Percentiles rank a stretch among this genome's conserved stretches.
phyloP scores from a whole-genome alignment of 2,329 filamentous ascomycete genomes.

The Claviceps humidiphila region DNA sequence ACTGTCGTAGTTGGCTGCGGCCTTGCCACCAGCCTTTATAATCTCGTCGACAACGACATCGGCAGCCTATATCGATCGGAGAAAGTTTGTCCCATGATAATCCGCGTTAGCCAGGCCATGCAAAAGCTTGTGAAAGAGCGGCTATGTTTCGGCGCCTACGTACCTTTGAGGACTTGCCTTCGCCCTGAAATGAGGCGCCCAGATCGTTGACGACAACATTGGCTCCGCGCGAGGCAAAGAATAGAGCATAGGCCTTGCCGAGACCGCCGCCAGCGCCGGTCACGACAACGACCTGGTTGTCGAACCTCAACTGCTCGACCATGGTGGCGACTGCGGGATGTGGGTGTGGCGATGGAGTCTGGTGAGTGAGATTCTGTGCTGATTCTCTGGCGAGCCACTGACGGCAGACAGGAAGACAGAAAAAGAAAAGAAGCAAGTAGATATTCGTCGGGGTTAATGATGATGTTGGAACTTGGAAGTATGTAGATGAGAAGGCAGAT shows the following conservation, averaged over 20 bases:
- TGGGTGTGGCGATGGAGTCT: neutral
- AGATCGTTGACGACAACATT: constrained; percentile 96
- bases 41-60: constrained; percentile 76
- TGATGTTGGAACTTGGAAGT: neutral
- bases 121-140: neutral
- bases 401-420: constrained; percentile 4
- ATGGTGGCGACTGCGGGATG: constrained; percentile 29
- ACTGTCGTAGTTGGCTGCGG: constrained; percentile 92
- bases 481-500: no score
- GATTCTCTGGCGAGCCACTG: neutral
- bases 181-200: constrained; percentile 83
- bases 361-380: neutral
- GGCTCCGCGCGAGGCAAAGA: constrained; percentile 84
- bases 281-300: constrained; percentile 73
- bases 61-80: constrained; percentile 44
- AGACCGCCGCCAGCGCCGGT: constrained; percentile 71
- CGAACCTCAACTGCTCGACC: constrained; percentile 60
- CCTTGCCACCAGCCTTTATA: constrained; percentile 80
- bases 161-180: constrained; percentile 79
- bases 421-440: neutral
- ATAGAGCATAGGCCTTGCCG: constrained; percentile 71
- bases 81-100: neutral
- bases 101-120: neutral
- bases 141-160: neutral
- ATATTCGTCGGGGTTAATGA: neutral